phyloP scores from a whole-genome alignment of 169 alveolate genomes.

The Plasmodium blacklocki region DNA sequence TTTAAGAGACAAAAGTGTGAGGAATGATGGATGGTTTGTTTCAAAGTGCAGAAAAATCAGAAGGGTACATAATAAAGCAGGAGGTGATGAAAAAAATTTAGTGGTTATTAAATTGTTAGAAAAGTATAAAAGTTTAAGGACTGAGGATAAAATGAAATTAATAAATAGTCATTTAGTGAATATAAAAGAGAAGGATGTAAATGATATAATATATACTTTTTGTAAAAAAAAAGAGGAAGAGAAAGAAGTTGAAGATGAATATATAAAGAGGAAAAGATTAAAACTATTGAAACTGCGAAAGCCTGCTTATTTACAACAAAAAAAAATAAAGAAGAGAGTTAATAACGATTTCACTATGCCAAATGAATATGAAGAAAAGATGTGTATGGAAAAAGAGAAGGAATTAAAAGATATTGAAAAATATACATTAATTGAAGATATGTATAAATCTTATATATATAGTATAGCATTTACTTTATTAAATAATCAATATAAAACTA shows the following conservation, averaged over 20 bases:
- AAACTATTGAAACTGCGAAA: conserved; percentile 21
- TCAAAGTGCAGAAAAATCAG: neutral
- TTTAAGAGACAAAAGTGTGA: neutral
- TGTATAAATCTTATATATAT: conserved; percentile 61
- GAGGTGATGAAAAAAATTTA: neutral
- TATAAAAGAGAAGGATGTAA: conserved; percentile 20
- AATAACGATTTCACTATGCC: conserved; percentile 6
- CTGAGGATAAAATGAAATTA: conserved; percentile 39
- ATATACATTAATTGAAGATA: conserved; percentile 63
- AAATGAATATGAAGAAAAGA: conserved; percentile 24
- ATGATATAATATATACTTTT: conserved; percentile 23
- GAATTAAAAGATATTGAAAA: conserved; percentile 38
- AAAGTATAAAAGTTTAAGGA: conserved; percentile 35
- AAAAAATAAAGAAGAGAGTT: conserved; percentile 26
- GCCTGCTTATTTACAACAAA: conserved; percentile 62
- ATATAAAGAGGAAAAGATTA: conserved; percentile 4
- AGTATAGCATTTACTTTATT: conserved; percentile 34
- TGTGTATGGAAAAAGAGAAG: conserved; percentile 36
- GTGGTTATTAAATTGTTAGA: conserved; percentile 11
- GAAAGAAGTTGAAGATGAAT: conserved; percentile 19
- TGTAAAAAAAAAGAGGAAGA: conserved; percentile 1
- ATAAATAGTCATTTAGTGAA: conserved; percentile 33
- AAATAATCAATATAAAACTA: conserved; percentile 31
- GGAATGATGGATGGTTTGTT: neutral
- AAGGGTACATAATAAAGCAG: neutral